phyloP scores from a whole-genome alignment of 2,329 filamentous ascomycete species.

The Aaosphaeria pasadenensis region DNA sequence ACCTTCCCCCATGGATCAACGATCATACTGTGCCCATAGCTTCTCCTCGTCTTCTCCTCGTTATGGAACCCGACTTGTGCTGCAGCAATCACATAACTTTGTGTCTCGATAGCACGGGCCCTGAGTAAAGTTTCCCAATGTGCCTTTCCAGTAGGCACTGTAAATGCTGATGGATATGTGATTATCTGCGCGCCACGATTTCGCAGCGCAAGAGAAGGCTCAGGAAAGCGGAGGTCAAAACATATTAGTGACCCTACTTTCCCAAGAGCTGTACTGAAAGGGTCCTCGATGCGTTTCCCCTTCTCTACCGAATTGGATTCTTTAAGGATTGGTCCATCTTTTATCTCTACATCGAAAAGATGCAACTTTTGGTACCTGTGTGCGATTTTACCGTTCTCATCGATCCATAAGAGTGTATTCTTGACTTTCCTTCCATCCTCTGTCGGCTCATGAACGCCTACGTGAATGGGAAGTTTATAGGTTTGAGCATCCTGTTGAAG shows the following conservation, averaged over 20 bases:
- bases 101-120: slow-evolving; percentile 82
- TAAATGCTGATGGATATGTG: slow-evolving; percentile 88
- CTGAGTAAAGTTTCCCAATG: slow-evolving; percentile 83
- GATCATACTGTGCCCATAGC: slow-evolving; percentile 83
- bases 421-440: slow-evolving; percentile 51
- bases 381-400: slow-evolving; percentile 56
- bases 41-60: slow-evolving; percentile 61
- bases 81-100: slow-evolving; percentile 82
- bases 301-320: slow-evolving; percentile 68
- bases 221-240: slow-evolving; percentile 85
- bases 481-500: slow-evolving; percentile 65
- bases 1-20: slow-evolving; percentile 85
- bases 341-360: slow-evolving; percentile 72
- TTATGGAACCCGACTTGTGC: slow-evolving; percentile 75
- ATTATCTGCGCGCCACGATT: slow-evolving; percentile 70
- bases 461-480: slow-evolving; percentile 69
- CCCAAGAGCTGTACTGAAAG: slow-evolving; percentile 72
- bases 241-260: slow-evolving; percentile 79
- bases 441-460: slow-evolving; percentile 69
- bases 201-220: slow-evolving; percentile 66
- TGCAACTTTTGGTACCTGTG: slow-evolving; percentile 84
- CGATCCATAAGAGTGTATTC: slow-evolving; percentile 67
- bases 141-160: slow-evolving; percentile 75
- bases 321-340: slow-evolving; percentile 56
- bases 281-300: slow-evolving; percentile 61